phyloP scores from a whole-genome alignment of 345 rosid species.

The Heritiera littoralis region DNA sequence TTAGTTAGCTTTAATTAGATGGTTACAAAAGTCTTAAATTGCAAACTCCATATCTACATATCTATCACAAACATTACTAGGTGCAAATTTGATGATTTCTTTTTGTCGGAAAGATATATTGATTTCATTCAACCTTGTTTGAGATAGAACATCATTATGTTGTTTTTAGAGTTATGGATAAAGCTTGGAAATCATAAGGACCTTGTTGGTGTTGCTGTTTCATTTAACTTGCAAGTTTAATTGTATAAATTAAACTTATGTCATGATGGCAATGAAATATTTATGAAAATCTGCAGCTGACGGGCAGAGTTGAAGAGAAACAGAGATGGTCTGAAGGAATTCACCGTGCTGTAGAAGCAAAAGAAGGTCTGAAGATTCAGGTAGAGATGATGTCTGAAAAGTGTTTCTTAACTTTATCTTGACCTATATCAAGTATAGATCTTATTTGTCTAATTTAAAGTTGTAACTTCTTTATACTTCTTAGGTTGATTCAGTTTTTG shows the following conservation, averaged over 20 bases:
- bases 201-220: constrained; percentile 17
- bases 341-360: constrained; percentile 98
- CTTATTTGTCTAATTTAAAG: constrained; percentile 18
- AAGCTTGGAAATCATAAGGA: neutral
- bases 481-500: constrained; percentile 96
- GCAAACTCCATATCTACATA: neutral
- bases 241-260: neutral
- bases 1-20: neutral
- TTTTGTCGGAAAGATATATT: neutral
- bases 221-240: neutral
- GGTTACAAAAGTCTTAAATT: neutral
- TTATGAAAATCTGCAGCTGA: constrained; percentile 52
- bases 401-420: constrained; percentile 18
- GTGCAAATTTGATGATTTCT: neutral
- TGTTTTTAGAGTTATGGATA: neutral
- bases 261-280: constrained; percentile 2
- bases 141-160: constrained; percentile 2
- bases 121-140: neutral
- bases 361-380: constrained; percentile 92
- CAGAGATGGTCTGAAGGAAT: constrained; percentile 98
- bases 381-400: constrained; percentile 32
- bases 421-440: neutral
- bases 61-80: neutral
- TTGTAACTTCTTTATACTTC: constrained; percentile 14
- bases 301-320: constrained; percentile 98